A percentile compares a stretch with the other conserved stretches of the same genome.
These are phyloP conservation scores for Hibiscus tridactylites DNA, from an alignment of 345 rosid genomes.

Conservation along the genomic window DNA sequence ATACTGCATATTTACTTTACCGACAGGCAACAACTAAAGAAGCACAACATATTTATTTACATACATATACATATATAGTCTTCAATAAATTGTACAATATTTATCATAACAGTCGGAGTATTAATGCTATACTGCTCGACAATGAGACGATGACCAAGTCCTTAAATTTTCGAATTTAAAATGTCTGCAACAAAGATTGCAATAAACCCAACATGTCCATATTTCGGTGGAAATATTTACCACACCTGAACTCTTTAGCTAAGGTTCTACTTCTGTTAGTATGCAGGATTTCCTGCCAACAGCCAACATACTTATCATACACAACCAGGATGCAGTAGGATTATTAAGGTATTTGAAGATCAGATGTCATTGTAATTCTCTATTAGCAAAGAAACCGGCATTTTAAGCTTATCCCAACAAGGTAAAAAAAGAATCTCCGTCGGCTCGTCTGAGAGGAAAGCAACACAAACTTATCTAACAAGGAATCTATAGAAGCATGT, in stretches of 20 bases:
- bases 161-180: too few species aligned
- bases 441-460: not conserved
- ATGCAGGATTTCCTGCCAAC: not conserved
- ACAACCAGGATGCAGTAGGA: not conserved
- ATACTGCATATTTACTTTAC: not conserved
- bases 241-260: not conserved
- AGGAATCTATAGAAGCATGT: constrained; percentile 4
- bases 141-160: too few species aligned
- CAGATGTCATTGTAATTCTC: too few species aligned
- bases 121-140: too few species aligned
- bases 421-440: not conserved
- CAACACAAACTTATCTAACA: not conserved
- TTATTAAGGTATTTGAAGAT: too few species aligned
- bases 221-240: too few species aligned
- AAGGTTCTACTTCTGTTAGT: not conserved
- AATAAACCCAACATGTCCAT: too few species aligned
- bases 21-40: not conserved
- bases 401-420: not conserved
- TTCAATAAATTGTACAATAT: too few species aligned
- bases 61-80: too few species aligned
- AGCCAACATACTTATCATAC: not conserved
- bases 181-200: too few species aligned
- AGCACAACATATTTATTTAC: not conserved
- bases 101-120: too few species aligned
- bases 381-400: not conserved